Conservation (phyloP, 2,329 filamentous ascomycete genomes). For the Sclerotinia spermophila region DNA sequence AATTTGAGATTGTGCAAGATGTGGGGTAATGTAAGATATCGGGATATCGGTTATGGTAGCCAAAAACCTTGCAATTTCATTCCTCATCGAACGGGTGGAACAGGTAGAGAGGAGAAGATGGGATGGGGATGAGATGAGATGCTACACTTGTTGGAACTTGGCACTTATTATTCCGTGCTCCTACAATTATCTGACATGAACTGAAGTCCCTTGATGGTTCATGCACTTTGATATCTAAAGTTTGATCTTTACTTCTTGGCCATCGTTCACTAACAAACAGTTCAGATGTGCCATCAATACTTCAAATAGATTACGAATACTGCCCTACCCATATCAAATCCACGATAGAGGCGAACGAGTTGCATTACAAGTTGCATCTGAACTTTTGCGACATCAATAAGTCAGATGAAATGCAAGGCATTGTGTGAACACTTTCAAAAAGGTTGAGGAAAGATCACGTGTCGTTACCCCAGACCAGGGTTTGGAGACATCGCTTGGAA, state of each 20-base stretch:
- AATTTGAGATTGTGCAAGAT: too few relatives aligned
- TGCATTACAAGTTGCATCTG: background rate
- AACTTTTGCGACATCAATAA: background rate
- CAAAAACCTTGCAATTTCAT: background rate
- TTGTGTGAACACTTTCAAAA: too few relatives aligned
- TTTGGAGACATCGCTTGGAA: conserved; percentile 12
- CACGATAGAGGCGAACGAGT: background rate
- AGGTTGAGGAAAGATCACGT: background rate
- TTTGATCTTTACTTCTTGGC: background rate
- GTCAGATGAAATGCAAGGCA: background rate
- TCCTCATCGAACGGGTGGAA: background rate
- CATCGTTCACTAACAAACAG: background rate
- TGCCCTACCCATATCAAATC: background rate
- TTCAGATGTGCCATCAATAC: background rate
- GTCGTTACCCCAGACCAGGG: conserved; percentile 10
- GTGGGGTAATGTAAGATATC: too few relatives aligned
- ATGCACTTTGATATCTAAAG: background rate
- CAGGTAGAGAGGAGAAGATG: too few relatives aligned
- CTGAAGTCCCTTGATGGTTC: background rate
- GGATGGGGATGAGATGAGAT: background rate
- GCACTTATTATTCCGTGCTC: background rate
- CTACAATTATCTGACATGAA: background rate
- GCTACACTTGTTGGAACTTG: background rate
- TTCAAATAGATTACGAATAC: background rate
- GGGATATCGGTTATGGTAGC: too few relatives aligned